Percentiles rank a stretch among this genome's conserved stretches.
phyloP scores from a whole-genome alignment of 2,329 filamentous ascomycete species.

The Venturia carpophila region DNA sequence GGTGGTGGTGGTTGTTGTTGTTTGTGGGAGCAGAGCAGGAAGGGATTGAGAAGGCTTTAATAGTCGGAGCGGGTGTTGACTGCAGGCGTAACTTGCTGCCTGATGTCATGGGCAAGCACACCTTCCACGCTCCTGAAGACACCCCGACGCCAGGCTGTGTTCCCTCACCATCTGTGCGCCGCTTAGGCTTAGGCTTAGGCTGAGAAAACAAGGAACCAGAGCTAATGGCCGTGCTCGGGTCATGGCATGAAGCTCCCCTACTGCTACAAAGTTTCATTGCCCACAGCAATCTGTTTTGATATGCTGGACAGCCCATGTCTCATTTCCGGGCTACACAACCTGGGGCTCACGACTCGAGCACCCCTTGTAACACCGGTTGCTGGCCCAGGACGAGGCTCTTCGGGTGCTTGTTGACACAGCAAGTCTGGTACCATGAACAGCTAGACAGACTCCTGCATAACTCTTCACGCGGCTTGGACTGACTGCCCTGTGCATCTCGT shows the following conservation, averaged over 20 bases:
- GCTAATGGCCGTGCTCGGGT: background rate
- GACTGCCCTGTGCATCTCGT: background rate
- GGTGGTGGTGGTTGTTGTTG: background rate
- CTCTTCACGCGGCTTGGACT: background rate
- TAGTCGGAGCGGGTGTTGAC: background rate
- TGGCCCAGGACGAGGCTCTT: background rate
- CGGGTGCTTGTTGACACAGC: background rate
- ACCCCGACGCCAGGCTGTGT: background rate
- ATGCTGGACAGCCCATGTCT: background rate
- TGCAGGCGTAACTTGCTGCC: background rate
- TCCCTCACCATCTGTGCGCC: background rate
- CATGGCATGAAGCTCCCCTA: background rate
- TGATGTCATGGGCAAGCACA: background rate
- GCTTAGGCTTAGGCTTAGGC: background rate
- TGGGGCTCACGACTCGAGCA: background rate
- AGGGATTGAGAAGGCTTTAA: background rate
- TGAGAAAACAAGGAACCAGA: background rate
- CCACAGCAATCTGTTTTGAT: conserved; percentile 3
- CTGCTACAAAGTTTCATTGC: background rate
- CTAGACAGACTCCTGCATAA: background rate
- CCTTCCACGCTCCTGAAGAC: background rate
- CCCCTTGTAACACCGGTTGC: background rate
- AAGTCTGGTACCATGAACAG: background rate
- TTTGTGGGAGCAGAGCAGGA: background rate
- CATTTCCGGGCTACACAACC: background rate